These are phyloP conservation scores for Alternaria gansuensis DNA, from an alignment of 2,329 filamentous ascomycete species.

Conservation along the genomic window DNA sequence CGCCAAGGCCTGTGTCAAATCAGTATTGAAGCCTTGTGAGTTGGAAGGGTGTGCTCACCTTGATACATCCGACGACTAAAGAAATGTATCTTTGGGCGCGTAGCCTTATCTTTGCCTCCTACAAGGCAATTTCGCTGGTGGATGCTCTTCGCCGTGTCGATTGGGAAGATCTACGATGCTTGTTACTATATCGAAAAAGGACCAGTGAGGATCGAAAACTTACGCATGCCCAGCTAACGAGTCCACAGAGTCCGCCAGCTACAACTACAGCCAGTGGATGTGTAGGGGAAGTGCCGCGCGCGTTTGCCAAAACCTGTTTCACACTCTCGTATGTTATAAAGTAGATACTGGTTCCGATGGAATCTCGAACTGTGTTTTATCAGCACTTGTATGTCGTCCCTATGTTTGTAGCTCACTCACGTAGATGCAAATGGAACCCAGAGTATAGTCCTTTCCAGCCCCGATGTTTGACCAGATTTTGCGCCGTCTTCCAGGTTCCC, in stretches of 20 bases:
- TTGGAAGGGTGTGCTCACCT: constrained; percentile 56
- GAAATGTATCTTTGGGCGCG: constrained; percentile 75
- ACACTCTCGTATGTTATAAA: constrained; percentile 90
- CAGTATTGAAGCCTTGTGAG: background rate
- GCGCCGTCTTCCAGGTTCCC: constrained; percentile 78
- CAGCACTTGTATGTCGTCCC: constrained; percentile 16
- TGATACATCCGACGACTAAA: constrained; percentile 82
- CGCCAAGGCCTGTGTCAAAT: constrained; percentile 65
- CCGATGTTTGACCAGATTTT: constrained; percentile 77
- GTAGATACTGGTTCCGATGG: constrained; percentile 83
- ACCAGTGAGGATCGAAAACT: constrained; percentile 42
- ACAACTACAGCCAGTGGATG: constrained; percentile 80
- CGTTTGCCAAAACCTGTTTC: constrained; percentile 81
- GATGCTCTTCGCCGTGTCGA: constrained; percentile 84
- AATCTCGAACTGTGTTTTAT: constrained; percentile 73
- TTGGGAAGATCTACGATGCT: constrained; percentile 61
- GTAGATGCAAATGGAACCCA: constrained; percentile 78
- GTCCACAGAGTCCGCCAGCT: constrained; percentile 81
- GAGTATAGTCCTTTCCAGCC: constrained; percentile 80
- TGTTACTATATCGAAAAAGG: constrained; percentile 16
- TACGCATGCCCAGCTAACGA: constrained; percentile 84
- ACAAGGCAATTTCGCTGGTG: constrained; percentile 84
- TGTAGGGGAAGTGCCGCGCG: constrained; percentile 76
- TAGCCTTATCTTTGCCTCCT: constrained; percentile 66
- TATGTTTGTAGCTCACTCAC: constrained; percentile 59